Conservation (phyloP, 805 yeast genomes). For the Yarrowia deformans region DNA sequence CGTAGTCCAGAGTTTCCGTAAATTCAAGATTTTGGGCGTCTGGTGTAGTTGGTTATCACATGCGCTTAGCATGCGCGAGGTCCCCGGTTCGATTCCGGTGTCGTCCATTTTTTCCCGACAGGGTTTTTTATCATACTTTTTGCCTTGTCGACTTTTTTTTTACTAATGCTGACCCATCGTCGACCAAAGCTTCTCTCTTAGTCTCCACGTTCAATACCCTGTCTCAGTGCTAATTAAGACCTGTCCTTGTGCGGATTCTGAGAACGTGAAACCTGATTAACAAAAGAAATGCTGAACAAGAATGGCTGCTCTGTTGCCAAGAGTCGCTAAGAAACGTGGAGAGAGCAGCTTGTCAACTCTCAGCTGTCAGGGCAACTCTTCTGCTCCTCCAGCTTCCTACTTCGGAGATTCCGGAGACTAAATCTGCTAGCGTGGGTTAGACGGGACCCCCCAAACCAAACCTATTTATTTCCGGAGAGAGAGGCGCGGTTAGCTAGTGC, state of each 20-base stretch:
- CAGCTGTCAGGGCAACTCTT: too few species aligned
- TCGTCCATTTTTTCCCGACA: conserved; percentile 16
- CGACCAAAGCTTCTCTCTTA: neutral
- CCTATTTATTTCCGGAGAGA: neutral
- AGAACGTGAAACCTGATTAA: too few species aligned
- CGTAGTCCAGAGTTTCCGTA: neutral
- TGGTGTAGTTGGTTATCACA: conserved; percentile 38
- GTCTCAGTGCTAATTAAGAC: too few species aligned
- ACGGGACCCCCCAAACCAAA: neutral
- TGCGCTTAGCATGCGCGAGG: conserved; percentile 37
- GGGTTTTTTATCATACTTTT: too few species aligned
- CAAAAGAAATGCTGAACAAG: too few species aligned
- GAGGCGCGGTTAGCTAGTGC: conserved; percentile 15
- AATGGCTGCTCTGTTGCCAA: too few species aligned
- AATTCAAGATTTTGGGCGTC: conserved; percentile 14
- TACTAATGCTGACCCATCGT: neutral
- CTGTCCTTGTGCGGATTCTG: too few species aligned
- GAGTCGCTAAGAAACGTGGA: too few species aligned
- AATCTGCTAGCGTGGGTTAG: neutral
- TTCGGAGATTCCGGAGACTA: conserved; percentile 32
- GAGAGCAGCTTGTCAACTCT: too few species aligned
- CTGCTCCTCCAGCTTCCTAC: conserved; percentile 11
- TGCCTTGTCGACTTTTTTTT: neutral
- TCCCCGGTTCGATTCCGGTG: conserved; percentile 39
- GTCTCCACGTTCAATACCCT: too few species aligned